phyloP scores from a whole-genome alignment of 441 rosid genomes.

The Mallotus japonicus region DNA sequence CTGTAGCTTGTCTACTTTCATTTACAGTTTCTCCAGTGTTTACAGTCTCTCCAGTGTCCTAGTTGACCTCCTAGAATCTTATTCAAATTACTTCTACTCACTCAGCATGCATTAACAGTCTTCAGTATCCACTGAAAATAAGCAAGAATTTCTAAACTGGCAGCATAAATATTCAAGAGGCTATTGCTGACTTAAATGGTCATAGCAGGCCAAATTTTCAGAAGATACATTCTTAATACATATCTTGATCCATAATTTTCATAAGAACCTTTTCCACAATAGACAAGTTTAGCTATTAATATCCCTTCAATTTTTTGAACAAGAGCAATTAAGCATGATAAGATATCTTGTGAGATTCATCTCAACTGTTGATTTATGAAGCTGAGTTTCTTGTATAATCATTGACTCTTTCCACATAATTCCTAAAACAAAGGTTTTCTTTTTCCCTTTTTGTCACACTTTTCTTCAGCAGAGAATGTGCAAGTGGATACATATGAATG shows the following conservation, averaged over 20 bases:
- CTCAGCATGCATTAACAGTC: not conserved
- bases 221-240: not conserved
- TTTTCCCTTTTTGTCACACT: no score
- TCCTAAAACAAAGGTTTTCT: not conserved
- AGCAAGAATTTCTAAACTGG: not conserved
- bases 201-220: not conserved
- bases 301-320: not conserved
- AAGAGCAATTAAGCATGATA: not conserved
- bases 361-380: not conserved
- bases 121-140: not conserved
- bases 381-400: not conserved
- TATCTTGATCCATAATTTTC: not conserved
- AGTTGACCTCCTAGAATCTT: not conserved
- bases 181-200: not conserved
- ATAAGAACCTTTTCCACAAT: not conserved
- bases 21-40: not conserved
- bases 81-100: not conserved
- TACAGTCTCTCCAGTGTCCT: not conserved
- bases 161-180: not conserved
- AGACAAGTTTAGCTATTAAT: slow-evolving; percentile 1
- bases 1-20: not conserved
- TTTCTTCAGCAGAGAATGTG: not conserved
- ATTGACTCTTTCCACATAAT: not conserved
- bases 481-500: not conserved
- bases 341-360: not conserved